These are phyloP conservation scores for Erysimum cheiranthoides DNA, from an alignment of 345 rosid genomes.

Conservation along the genomic window DNA sequence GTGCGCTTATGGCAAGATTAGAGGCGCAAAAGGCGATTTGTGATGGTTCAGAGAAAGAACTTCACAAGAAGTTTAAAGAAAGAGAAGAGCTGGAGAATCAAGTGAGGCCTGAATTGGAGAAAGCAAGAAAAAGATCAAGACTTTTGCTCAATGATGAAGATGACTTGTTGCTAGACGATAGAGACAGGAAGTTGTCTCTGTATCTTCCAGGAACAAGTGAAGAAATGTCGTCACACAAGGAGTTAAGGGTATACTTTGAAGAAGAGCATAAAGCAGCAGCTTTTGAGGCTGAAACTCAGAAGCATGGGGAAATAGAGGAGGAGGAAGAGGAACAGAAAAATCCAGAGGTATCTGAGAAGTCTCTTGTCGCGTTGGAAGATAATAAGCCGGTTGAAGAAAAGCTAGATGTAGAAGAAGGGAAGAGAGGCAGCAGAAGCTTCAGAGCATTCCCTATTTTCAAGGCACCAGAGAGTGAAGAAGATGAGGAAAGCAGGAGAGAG, in stretches of 20 bases:
- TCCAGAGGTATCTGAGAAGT: constrained; percentile 46
- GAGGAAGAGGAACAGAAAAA: constrained; percentile 42
- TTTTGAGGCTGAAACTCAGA: constrained; percentile 47
- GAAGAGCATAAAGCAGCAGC: constrained; percentile 68
- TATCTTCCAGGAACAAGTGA: constrained; percentile 71
- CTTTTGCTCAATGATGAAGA: constrained; percentile 49
- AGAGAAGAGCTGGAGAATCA: constrained; percentile 80
- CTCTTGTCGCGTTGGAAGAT: constrained; percentile 48
- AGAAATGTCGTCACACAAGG: constrained; percentile 61
- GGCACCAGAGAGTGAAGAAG: constrained; percentile 67
- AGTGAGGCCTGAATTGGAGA: constrained; percentile 77
- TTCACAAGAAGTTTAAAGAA: constrained; percentile 82
- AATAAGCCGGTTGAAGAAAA: constrained; percentile 52
- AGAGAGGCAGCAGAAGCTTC: constrained; percentile 41
- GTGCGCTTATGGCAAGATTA: constrained; percentile 85
- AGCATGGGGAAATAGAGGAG: constrained; percentile 51
- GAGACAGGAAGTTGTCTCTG: constrained; percentile 55
- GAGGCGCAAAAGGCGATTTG: constrained; percentile 94
- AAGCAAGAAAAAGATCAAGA: constrained; percentile 85
- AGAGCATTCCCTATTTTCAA: constrained; percentile 43
- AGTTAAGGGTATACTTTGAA: constrained; percentile 67
- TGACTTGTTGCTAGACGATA: constrained; percentile 56
- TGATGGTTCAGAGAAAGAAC: constrained; percentile 86
- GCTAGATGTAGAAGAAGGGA: constrained; percentile 53
- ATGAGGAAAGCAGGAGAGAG: constrained; percentile 72